Base-by-base conservation (phyloP, 2,329 filamentous ascomycete species). In the Diaporthe citri region DNA sequence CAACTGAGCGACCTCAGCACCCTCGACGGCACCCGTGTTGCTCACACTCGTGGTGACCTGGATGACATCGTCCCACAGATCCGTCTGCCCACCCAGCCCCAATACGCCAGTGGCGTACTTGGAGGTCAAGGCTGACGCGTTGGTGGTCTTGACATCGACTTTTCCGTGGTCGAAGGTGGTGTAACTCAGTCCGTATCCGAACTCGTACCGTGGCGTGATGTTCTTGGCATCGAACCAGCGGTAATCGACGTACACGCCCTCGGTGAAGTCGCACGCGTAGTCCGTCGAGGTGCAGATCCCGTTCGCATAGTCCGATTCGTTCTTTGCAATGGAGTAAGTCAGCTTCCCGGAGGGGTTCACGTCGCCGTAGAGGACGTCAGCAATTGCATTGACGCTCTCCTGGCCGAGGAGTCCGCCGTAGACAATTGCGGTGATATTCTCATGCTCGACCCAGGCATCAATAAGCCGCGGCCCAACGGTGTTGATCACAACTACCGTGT, bases 401-500 rank as follows among this genome's bases (percentile, higher is more conserved):
- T 93, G 88, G 9, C 91, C 91, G 0, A 90, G 90, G 31, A 92
- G 83, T 78, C 89, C 88, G 48, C 89, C 90, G 81, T 87, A 91
- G 5, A 93, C 79, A 46, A 93, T 88, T 22, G 90, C 91, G 8
- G 89, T 91, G 36, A 93, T 86, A 80, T 92, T 92, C 9, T 86
- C 84, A 79, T 90, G 86, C n/a, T 89, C 82, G 74, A 88, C 87
- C 83, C 87, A 92, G 1, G 89, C 84, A 73, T 89, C 86, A 41
- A 93, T 82, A 12, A 92, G 83, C 39, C 93, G 88, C 3, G 91
- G 86, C 3, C 91, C 91, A 25, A 90, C 88, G 13, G 89, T 90
- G 83, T 94, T 92, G 74, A 93, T 87, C 75, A 93, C 87, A 39
- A 94, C 89, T 55, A 94, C 86, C 15, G 91, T 93, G 84, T 94